Conservation (phyloP, 257 asterid genomes). For the Verbena officinalis region DNA sequence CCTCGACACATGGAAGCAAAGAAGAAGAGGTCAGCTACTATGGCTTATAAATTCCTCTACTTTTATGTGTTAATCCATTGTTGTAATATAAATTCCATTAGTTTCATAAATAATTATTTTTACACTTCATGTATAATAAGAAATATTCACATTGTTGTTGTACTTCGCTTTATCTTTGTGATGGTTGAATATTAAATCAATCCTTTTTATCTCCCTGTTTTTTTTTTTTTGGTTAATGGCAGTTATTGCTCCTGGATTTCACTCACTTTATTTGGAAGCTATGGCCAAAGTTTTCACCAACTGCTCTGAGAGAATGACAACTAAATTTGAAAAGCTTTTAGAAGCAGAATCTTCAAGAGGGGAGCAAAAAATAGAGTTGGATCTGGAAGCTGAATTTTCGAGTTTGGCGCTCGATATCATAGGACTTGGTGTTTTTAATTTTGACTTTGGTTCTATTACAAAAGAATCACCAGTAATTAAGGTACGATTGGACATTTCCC, state of each 20-base stretch:
- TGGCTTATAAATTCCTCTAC: slow-evolving; percentile 13
- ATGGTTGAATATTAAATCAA: neutral
- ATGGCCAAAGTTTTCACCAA: slow-evolving; percentile 85
- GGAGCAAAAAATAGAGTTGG: slow-evolving; percentile 61
- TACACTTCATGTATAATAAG: too few species aligned
- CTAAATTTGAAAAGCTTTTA: slow-evolving; percentile 72
- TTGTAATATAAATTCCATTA: neutral
- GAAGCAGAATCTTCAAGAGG: slow-evolving; percentile 56
- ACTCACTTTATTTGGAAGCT: slow-evolving; percentile 88
- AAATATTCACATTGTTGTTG: too few species aligned
- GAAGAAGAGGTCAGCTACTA: slow-evolving; percentile 78
- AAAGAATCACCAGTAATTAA: slow-evolving; percentile 95
- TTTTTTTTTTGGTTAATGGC: slow-evolving; percentile 23
- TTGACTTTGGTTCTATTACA: slow-evolving; percentile 92
- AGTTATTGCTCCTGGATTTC: slow-evolving; percentile 97
- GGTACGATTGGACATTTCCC: slow-evolving; percentile 44
- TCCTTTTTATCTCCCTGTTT: neutral
- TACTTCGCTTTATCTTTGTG: neutral
- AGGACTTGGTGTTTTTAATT: slow-evolving; percentile 92
- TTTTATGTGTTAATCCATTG: neutral
- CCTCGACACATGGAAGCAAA: slow-evolving; percentile 94
- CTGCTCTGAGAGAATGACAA: slow-evolving; percentile 73
- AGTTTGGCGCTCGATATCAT: slow-evolving; percentile 93
- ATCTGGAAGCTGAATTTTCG: slow-evolving; percentile 94
- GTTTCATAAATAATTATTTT: neutral